Evolutionary conservation across 108 stramenopile genomes (phyloP), one percentile per base, ranked within the genome.

Genomic region (Skeletonema costatum): DNA sequence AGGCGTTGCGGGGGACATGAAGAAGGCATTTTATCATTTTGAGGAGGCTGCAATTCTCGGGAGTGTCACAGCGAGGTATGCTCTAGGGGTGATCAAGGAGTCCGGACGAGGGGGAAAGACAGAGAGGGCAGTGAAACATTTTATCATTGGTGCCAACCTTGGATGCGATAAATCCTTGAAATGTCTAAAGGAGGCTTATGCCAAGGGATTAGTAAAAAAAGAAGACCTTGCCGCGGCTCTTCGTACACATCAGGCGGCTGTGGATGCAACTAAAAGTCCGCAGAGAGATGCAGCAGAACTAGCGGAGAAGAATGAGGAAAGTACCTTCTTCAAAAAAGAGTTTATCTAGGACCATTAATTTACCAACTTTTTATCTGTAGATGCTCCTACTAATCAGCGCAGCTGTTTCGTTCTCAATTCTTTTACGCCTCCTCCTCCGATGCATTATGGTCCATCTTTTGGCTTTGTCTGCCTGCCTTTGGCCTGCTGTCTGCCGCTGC

Each of bases 201-300:
- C 13, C 13, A n/a, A 12, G 60, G 60, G 60, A 32, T 60, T 60
- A 2, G 60, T 60, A 2, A 30, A 14, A 14, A 60, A 60, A 60
- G 60, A 60, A 12, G 60, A 60, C 16, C n/a, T 60, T 19, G 60
- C 11, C 1, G 60, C 60, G 16, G n/a, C n/a, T 14, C 29, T 60
- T 17, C 60, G 60, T n/a, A 14, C 60, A 30, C 60, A 60, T 60
- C 30, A 32, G 60, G 60, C 31, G 10, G 60, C 60, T n/a, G 60
- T 60, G 60, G 60, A 60, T 60, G 60, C 60, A 32, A 60, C 60
- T 12, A 25, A 25, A 25, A 25, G 25, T 25, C 39, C 39, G 10
- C 39, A 41, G 11, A 41, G 39, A 11, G 10, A 41, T 9, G 39
- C 8, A 41, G 39, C 10, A 9, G 39, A 41, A 41, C 2, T 41